Base-by-base conservation (phyloP, 768 basidiomycete species). In the Leccinum fibrillosum region DNA sequence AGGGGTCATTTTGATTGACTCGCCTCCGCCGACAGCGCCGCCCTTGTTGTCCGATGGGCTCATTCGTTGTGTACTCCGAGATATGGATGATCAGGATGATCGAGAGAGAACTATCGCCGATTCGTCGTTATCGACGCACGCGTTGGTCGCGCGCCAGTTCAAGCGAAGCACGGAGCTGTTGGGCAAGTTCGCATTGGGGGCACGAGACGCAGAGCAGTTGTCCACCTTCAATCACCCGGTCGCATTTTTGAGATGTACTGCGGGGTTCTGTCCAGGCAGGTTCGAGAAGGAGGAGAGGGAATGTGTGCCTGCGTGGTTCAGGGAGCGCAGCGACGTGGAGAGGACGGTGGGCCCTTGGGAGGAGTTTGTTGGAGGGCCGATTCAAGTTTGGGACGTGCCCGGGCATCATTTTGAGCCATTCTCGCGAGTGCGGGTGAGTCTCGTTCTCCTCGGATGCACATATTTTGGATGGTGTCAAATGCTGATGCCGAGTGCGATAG, bases 381-480 rank as follows among this genome's bases (percentile, higher is more conserved):
- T 87, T 1, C 74, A 76, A 39, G 73, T 80, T 2, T 66, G 82
- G 44, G 81, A 84, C 59, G 81, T 89, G 4, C 83, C 86, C 0
- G 88, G 88, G 0, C 70, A 89, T 66, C 88, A 90, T 61, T 89
- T 89, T 59, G 69, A 80, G 61, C 75, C 80, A 0, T 89, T 90
- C 66, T 73, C 78, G 49, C 58, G 69, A 9, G 58, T 62, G 9
- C 79, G 85, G 65, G 88, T 89, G 57, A 63, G 82, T 69, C 25
- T 69, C 21, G 15, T 32, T 42, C 13, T 26, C 19, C 12, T 47
- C 4, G 5, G 19, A 1, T 23, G 19, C 11, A 5, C 44, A 9
- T n/a, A 1, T 17, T 39, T n/a, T n/a, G 37, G 37, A 42, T 42
- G 39, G 19, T 42, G n/a, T 42, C n/a, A 19, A 19, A 42, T 45